Conservation (phyloP, 225 moss, liverwort and hornwort species). For the Climacium dendroides region DNA sequence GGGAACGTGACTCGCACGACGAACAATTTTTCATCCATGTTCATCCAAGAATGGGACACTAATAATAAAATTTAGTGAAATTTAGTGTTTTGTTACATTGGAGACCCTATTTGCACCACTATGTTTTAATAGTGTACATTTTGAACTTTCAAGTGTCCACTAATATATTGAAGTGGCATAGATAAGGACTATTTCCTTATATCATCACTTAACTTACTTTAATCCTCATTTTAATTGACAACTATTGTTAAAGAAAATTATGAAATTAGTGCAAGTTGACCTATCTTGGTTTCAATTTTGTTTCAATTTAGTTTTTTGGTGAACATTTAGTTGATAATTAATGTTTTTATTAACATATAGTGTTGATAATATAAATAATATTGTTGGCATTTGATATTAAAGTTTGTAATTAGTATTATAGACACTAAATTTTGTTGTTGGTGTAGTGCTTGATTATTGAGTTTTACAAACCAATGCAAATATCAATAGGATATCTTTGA, state of each 20-base stretch:
- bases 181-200: background rate
- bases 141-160: background rate
- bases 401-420: background rate
- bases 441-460: background rate
- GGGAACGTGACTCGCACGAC: background rate
- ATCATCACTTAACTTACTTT: background rate
- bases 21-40: background rate
- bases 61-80: background rate
- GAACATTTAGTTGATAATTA: background rate
- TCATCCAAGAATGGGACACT: background rate
- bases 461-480: background rate
- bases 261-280: background rate
- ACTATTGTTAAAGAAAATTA: no score
- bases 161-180: background rate
- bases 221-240: background rate
- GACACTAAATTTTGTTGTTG: background rate
- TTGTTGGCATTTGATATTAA: background rate
- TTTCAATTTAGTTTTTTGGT: background rate
- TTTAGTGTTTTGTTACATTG: no score
- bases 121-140: background rate
- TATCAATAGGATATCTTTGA: background rate
- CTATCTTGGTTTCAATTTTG: no score
- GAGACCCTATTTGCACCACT: rapidly evolving
- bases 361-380: rapidly evolving
- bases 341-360: background rate